A percentile compares a stretch with the other conserved stretches of the same genome.
These are phyloP conservation scores for Picea abies DNA, from an alignment of 83 land plant genomes.

Conservation along the genomic window DNA sequence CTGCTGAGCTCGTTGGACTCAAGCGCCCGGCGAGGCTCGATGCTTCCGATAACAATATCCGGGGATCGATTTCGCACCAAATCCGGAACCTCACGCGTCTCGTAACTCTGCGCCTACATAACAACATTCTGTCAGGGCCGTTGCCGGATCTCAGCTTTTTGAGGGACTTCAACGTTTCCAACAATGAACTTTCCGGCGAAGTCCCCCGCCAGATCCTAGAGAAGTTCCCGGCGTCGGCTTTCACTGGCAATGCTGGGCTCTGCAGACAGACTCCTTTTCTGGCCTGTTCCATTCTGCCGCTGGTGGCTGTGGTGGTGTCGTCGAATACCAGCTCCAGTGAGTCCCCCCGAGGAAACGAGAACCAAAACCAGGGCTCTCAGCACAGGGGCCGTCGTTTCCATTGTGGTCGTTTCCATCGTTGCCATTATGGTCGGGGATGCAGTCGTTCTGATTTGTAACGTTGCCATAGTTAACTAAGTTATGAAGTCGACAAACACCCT, in stretches of 20 bases:
- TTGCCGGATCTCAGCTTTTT: slow-evolving; percentile 45
- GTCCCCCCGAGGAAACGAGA: neutral
- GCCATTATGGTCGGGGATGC: too few relatives aligned
- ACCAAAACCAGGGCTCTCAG: slow-evolving; percentile 20
- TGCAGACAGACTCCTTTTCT: slow-evolving; percentile 54
- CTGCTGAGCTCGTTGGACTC: slow-evolving; percentile 33
- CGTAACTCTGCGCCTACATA: slow-evolving; percentile 48
- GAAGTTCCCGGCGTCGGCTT: slow-evolving; percentile 43
- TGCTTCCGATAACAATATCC: slow-evolving; percentile 61
- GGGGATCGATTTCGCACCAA: slow-evolving; percentile 51
- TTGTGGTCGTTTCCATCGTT: too few relatives aligned
- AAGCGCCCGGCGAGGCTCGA: slow-evolving; percentile 51
- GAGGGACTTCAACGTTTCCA: slow-evolving; percentile 46
- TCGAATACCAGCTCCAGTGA: slow-evolving; percentile 59
- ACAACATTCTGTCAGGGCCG: slow-evolving; percentile 43
- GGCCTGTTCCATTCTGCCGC: slow-evolving; percentile 19
- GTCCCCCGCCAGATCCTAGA: slow-evolving; percentile 31
- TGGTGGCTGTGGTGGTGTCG: slow-evolving; percentile 40
- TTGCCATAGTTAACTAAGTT: too few relatives aligned
- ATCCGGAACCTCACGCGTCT: slow-evolving; percentile 44
- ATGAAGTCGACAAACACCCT: too few relatives aligned
- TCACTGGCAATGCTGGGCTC: slow-evolving; percentile 60
- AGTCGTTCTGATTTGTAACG: neutral
- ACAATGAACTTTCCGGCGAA: slow-evolving; percentile 61
- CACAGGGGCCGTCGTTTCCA: slow-evolving; percentile 57